Evolutionary conservation across 2,329 filamentous ascomycete species (phyloP), one percentile per base, ranked within the genome.

Genomic region (Fusarium nurragi): DNA sequence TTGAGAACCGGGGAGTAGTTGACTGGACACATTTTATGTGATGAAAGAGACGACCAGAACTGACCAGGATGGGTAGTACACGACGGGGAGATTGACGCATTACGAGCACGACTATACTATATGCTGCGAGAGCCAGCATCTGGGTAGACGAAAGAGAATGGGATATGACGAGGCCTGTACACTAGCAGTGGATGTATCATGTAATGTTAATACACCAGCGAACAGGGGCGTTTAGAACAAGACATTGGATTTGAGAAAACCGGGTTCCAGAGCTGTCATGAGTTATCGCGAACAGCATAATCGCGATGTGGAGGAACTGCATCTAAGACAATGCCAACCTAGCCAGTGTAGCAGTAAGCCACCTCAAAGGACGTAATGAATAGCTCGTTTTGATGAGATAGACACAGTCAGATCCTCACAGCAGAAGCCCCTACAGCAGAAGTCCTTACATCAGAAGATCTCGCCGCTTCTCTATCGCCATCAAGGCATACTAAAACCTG

Each of bases 1-100:
- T 51, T 46, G 34, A 38, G 38, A 47, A 44, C 37, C 23, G 46
- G 45, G 53, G 55, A 58, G 64, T 47, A 18, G 48, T 49, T 54
- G 38, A 39, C 36, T 30, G 52, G 61, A 43, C 37, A 18, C 53
- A 49, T 41, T 36, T 52, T 61, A 59, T 63, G 55, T 38, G 46
- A 68, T 55, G 44, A 63, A 69, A 54, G 59, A 67, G 60, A 68
- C 56, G 62, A 60, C 56, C 47, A 34, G 36, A 38, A 39, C 54
- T 43, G 57, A 57, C 44, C 43, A 55, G 44, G 52, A 57, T 47
- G 54, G 60, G 63, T 57, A 53, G 62, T 70, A 51, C 53, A 68
- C 48, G 63, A 54, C 43, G 60, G 54, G 10, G 54, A 52, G 54
- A 54, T 51, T 57, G 59, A 62, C 54, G 58, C 45, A 59, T 66